These are phyloP conservation scores for Coprinopsis cinerea DNA, from an alignment of 768 basidiomycete species.

Conservation along the genomic window DNA sequence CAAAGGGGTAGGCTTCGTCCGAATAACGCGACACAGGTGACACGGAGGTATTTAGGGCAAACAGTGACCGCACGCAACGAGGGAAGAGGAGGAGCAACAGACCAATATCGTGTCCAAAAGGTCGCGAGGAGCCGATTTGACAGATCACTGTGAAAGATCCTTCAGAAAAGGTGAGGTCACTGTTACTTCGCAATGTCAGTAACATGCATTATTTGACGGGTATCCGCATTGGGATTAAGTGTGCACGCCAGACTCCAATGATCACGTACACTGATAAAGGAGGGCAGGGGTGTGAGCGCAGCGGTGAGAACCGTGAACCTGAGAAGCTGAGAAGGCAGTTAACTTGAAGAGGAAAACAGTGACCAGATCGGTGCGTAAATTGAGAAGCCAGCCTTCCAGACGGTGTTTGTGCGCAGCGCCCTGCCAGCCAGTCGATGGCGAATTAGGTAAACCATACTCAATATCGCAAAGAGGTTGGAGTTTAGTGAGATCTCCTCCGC, in stretches of 20 bases:
- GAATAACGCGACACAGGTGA: not conserved
- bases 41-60: not conserved
- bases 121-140: not conserved
- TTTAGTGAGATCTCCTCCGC: no score
- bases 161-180: constrained; percentile 1
- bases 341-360: constrained; percentile 2
- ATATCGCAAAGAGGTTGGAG: not conserved
- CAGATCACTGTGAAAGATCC: not conserved
- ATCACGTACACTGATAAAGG: no score
- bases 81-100: not conserved
- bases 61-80: not conserved
- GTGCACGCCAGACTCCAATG: no score
- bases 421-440: not conserved
- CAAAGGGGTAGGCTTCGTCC: not conserved
- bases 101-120: no score
- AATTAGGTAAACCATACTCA: not conserved
- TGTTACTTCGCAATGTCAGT: not conserved
- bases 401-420: not conserved
- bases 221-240: no score
- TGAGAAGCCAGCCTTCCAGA: not conserved
- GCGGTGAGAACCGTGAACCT: not conserved
- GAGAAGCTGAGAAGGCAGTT: constrained; percentile 2
- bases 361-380: not conserved
- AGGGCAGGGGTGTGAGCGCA: not conserved
- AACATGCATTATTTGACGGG: constrained; percentile 4